A percentile compares a stretch with the other conserved stretches of the same genome.
Conservation (phyloP, 192 early-diverging fungal species). For the Thoreauomyces humboldtii region DNA sequence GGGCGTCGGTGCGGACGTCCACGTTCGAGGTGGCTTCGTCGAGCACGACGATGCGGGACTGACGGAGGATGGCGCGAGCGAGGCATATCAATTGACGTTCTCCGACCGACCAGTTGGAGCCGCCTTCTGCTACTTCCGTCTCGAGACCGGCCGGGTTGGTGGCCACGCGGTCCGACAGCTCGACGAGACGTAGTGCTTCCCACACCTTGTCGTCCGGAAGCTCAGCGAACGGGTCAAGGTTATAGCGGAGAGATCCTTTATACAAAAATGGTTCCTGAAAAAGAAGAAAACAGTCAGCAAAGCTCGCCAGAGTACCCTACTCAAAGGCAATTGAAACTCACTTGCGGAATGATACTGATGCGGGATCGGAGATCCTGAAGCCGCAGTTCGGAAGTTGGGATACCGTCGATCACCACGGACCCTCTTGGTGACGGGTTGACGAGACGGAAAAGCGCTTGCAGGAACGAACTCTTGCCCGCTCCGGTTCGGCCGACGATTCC, state of each 20-base stretch:
- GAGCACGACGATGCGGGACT: conserved; percentile 42
- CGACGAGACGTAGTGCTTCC: conserved; percentile 61
- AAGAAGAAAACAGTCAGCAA: conserved; percentile 48
- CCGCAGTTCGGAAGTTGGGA: conserved; percentile 56
- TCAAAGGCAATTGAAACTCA: too few species aligned
- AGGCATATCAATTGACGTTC: conserved; percentile 82
- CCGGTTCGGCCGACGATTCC: conserved; percentile 87
- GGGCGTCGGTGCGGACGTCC: conserved; percentile 42
- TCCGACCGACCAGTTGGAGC: conserved; percentile 70
- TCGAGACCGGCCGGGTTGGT: conserved; percentile 52
- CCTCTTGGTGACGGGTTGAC: conserved; percentile 53
- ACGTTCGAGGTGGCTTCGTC: conserved; percentile 50
- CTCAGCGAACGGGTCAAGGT: conserved; percentile 67
- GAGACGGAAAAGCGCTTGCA: conserved; percentile 71
- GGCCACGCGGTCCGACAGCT: conserved; percentile 35
- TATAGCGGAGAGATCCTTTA: conserved; percentile 68
- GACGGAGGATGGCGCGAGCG: conserved; percentile 65
- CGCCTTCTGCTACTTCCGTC: conserved; percentile 75
- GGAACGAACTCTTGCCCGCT: conserved; percentile 68
- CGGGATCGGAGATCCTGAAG: conserved; percentile 55
- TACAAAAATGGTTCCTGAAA: conserved; percentile 65
- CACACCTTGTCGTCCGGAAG: conserved; percentile 68
- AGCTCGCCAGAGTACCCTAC: too few species aligned
- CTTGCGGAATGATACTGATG: conserved; percentile 62
- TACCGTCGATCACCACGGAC: conserved; percentile 65